Conservation (phyloP, 1,284 basidiomycete species). For the Pterula multifida region DNA sequence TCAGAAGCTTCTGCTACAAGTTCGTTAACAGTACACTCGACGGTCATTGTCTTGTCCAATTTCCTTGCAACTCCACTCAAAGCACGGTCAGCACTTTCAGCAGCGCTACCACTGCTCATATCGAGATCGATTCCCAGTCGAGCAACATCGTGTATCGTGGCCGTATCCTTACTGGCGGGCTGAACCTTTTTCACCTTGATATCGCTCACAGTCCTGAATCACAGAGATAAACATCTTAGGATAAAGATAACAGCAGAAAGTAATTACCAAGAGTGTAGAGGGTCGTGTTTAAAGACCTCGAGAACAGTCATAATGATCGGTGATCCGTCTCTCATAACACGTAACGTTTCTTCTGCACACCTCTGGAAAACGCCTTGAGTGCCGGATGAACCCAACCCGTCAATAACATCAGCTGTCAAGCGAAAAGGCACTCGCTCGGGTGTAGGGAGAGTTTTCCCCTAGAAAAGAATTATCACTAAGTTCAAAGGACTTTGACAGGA, state of each 20-base stretch:
- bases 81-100: constrained; percentile 86
- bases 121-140: constrained; percentile 39
- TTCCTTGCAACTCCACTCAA: constrained; percentile 71
- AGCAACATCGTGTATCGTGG: constrained; percentile 13
- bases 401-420: constrained; percentile 86
- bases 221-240: not conserved
- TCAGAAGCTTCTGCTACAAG: constrained; percentile 87
- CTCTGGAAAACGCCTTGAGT: constrained; percentile 92
- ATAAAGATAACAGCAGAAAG: not conserved
- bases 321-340: constrained; percentile 78
- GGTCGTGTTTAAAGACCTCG: constrained; percentile 96
- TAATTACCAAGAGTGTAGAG: constrained; percentile 80
- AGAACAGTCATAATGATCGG: constrained; percentile 89
- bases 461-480: not conserved
- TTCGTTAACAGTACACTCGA: constrained; percentile 90
- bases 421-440: constrained; percentile 94
- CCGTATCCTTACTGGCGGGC: constrained; percentile 11
- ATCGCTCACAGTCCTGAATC: constrained; percentile 64
- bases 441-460: constrained; percentile 76
- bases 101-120: constrained; percentile 52
- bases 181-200: constrained; percentile 27
- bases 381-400: constrained; percentile 86
- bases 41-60: constrained; percentile 74
- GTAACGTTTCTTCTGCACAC: constrained; percentile 89
- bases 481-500: constrained; percentile 3